phyloP scores from a whole-genome alignment of 1,284 basidiomycete species.

The Apiotrichum domesticum region DNA sequence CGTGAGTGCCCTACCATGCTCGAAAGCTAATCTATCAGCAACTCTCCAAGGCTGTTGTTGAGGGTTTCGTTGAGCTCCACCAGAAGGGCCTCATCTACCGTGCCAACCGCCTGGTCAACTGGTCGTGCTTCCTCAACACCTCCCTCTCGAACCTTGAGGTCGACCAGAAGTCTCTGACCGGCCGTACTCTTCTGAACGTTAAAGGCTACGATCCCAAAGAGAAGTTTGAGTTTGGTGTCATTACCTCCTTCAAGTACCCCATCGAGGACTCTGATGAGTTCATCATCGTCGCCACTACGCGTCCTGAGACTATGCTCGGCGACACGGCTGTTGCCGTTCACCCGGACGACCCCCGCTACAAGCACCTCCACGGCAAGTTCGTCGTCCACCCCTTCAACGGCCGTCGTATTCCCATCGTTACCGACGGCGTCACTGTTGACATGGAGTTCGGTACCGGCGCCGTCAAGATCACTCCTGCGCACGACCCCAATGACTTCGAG shows the following conservation, averaged over 20 bases:
- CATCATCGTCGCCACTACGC: conserved; percentile 92
- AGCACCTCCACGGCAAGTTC: conserved; percentile 91
- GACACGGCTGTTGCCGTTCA: conserved; percentile 98
- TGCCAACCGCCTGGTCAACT: conserved; percentile 95
- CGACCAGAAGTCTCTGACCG: conserved; percentile 86
- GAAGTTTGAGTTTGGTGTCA: conserved; percentile 94
- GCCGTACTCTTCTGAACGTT: conserved; percentile 80
- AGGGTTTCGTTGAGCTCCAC: conserved; percentile 85
- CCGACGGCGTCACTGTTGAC: conserved; percentile 80
- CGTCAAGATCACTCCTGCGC: conserved; percentile 99
- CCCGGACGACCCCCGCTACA: conserved; percentile 89
- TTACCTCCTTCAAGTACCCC: conserved; percentile 90
- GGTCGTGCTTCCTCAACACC: conserved; percentile 95
- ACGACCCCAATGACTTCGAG: conserved; percentile 97
- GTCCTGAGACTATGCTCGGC: conserved; percentile 98
- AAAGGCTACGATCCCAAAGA: conserved; percentile 93
- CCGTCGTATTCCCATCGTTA: conserved; percentile 81
- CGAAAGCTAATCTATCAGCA: conserved; percentile 47
- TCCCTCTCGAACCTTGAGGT: conserved; percentile 97
- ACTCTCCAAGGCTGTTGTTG: conserved; percentile 79
- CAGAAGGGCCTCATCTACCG: conserved; percentile 94
- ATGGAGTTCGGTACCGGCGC: conserved; percentile 98
- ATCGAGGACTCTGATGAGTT: conserved; percentile 77
- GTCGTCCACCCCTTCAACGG: conserved; percentile 84
- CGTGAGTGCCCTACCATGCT: conserved; percentile 49